Conservation (phyloP, 805 yeast genomes). For the Barnettozyma siamensis region DNA sequence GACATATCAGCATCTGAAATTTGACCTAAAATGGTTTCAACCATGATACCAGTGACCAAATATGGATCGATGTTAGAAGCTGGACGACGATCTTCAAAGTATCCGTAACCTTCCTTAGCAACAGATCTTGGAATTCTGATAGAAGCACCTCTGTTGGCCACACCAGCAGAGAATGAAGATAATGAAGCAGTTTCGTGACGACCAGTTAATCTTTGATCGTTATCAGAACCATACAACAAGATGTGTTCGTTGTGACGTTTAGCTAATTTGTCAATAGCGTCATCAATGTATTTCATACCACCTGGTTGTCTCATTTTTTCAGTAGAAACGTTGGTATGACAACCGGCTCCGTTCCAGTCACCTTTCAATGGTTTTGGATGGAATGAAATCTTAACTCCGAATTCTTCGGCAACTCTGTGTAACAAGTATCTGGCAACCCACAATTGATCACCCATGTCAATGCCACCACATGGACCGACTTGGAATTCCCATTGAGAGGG, state of each 20-base stretch:
- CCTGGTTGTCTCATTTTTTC: conserved; percentile 87
- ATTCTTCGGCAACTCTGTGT: conserved; percentile 96
- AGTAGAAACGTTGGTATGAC: conserved; percentile 98
- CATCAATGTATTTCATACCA: conserved; percentile 93
- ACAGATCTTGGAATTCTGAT: conserved; percentile 98
- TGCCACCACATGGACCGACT: conserved; percentile 97
- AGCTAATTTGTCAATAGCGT: conserved; percentile 87
- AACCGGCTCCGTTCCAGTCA: conserved; percentile 99
- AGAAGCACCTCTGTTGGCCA: conserved; percentile 99
- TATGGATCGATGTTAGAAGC: conserved; percentile 99
- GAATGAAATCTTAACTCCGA: conserved; percentile 96
- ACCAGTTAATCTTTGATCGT: conserved; percentile 93
- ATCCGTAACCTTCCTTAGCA: conserved; percentile 95
- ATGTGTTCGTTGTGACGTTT: conserved; percentile 97
- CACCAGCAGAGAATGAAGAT: conserved; percentile 90
- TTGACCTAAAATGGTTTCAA: conserved; percentile 93
- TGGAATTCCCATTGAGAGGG: conserved; percentile 99
- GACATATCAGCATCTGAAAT: conserved; percentile 94
- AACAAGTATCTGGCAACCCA: conserved; percentile 94
- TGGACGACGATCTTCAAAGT: conserved; percentile 99
- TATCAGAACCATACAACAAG: conserved; percentile 91
- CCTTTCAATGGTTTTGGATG: conserved; percentile 99
- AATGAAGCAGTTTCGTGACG: conserved; percentile 97
- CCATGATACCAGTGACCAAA: conserved; percentile 96
- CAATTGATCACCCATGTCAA: conserved; percentile 93